Percentiles rank a stretch among this genome's conserved stretches.
phyloP scores from a whole-genome alignment of 129 eudicot genomes.

The Dittrichia graveolens region DNA sequence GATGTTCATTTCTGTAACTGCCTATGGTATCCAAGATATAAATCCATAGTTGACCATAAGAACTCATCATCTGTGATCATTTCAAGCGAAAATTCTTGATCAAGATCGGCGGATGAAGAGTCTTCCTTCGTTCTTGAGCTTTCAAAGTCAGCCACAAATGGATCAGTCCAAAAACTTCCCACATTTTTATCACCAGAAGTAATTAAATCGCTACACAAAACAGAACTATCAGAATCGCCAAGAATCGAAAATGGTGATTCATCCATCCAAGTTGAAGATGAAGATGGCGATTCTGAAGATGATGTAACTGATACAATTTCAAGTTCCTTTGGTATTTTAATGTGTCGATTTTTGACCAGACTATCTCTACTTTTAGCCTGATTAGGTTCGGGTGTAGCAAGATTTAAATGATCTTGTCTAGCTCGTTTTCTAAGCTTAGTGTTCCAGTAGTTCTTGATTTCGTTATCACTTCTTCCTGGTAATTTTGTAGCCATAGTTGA shows the following conservation, averaged over 20 bases:
- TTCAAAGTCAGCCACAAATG: slow-evolving; percentile 10
- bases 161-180: slow-evolving; percentile 17
- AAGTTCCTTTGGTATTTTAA: too few relatives aligned
- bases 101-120: not conserved
- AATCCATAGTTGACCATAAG: slow-evolving; percentile 12
- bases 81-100: not conserved
- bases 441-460: slow-evolving; percentile 43
- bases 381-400: not conserved
- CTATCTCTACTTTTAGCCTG: not conserved
- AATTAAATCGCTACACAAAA: not conserved
- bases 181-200: not conserved
- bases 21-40: not conserved
- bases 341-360: not conserved
- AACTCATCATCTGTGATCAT: not conserved
- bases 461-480: slow-evolving; percentile 51
- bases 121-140: not conserved
- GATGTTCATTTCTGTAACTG: not conserved
- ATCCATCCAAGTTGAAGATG: not conserved
- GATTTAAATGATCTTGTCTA: not conserved
- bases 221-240: not conserved
- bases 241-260: too few relatives aligned
- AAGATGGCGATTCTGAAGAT: not conserved
- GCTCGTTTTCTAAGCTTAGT: slow-evolving; percentile 25
- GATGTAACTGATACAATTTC: too few relatives aligned
- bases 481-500: slow-evolving; percentile 42